Percentiles rank a stretch among this genome's conserved stretches.
Evolutionary conservation across 495 filamentous ascomycete genomes (phyloP).

Genomic region (Cenococcum geophilum): DNA sequence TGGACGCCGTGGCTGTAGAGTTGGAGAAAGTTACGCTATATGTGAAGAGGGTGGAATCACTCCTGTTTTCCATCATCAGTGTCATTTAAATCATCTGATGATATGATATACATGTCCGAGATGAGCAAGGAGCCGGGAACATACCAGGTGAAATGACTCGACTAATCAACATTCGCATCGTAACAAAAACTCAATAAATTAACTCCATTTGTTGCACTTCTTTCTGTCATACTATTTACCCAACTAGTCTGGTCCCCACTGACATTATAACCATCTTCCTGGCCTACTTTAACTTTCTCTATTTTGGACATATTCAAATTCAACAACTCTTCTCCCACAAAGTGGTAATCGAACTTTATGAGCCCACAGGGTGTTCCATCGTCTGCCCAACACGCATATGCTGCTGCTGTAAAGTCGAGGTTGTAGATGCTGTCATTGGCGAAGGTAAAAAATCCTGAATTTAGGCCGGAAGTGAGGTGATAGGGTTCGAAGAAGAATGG

Average conservation of each 20-base stretch:
- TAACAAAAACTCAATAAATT: no score
- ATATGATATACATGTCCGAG: no score
- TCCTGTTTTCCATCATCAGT: no score
- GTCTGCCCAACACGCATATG: constrained; percentile 3
- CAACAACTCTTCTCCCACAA: not conserved
- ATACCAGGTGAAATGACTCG: no score
- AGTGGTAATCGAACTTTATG: not conserved
- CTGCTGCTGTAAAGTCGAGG: not conserved
- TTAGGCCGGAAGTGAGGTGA: not conserved
- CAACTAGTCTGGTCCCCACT: not conserved
- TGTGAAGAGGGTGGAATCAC: no score
- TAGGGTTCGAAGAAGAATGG: constrained; percentile 5
- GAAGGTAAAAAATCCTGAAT: not conserved
- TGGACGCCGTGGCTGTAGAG: no score
- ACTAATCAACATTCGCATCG: no score
- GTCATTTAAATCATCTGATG: no score
- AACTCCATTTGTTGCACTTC: not conserved
- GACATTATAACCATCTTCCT: not conserved
- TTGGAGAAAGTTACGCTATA: no score
- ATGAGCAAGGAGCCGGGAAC: no score
- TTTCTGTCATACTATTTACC: not conserved
- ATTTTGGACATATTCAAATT: not conserved
- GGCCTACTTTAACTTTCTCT: not conserved
- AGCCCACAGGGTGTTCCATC: not conserved
- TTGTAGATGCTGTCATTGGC: constrained; percentile 3